Percentiles rank a stretch among this genome's conserved stretches.
These are phyloP conservation scores for Allodekkera sacchari DNA, from an alignment of 805 yeast genomes.

Conservation along the genomic window DNA sequence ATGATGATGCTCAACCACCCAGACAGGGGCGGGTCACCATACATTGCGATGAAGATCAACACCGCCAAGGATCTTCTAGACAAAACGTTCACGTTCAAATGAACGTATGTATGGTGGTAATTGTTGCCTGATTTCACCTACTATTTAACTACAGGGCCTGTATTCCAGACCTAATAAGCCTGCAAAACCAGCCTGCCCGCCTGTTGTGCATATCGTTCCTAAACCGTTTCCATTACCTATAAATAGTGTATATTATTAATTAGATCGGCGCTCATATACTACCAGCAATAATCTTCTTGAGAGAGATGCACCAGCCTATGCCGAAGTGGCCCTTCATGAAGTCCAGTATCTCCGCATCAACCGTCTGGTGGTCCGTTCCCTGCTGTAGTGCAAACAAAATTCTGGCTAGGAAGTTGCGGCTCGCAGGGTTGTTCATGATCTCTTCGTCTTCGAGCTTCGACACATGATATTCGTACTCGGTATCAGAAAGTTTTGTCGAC, in stretches of 20 bases:
- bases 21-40: conserved; percentile 81
- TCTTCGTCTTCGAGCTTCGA: conserved; percentile 26
- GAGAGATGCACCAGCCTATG: conserved; percentile 45
- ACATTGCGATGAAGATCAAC: conserved; percentile 74
- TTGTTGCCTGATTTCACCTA: too few relatives aligned
- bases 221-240: too few relatives aligned
- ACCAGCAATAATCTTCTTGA: conserved; percentile 1
- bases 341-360: conserved; percentile 30
- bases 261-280: too few relatives aligned
- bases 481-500: conserved; percentile 27
- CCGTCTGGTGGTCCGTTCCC: conserved; percentile 9
- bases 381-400: conserved; percentile 14
- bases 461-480: conserved; percentile 36
- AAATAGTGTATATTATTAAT: too few relatives aligned
- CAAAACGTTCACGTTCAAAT: conserved; percentile 26
- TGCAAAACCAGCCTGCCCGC: too few relatives aligned
- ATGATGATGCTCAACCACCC: conserved; percentile 83
- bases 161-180: too few relatives aligned
- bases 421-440: conserved; percentile 21
- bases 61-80: conserved; percentile 79
- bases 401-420: conserved; percentile 20
- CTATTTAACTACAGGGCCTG: too few relatives aligned
- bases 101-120: too few relatives aligned
- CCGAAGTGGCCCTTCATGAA: conserved; percentile 54
- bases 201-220: too few relatives aligned